Percentiles rank a stretch among this genome's conserved stretches.
Conservation (phyloP, 2,329 filamentous ascomycete species). For the Grosmannia huntii region DNA sequence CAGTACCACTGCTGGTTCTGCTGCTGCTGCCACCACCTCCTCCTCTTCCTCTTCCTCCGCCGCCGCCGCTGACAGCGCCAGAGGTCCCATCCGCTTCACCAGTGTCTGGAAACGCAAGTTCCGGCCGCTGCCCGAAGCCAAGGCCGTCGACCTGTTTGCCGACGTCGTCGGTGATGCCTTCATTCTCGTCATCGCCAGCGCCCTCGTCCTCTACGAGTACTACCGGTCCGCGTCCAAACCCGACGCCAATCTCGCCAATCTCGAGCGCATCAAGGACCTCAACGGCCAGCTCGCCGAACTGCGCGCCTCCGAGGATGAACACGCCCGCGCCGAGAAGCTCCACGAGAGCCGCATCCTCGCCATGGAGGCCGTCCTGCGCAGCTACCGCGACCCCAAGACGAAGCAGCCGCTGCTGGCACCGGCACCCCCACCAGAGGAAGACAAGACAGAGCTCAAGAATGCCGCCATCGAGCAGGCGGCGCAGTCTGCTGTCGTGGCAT, state of each 20-base stretch:
- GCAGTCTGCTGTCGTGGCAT: background rate
- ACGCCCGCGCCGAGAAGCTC: conserved; percentile 33
- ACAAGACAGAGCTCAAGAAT: no score
- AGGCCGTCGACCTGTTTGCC: conserved; percentile 54
- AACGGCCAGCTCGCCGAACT: conserved; percentile 35
- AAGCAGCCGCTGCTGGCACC: conserved; percentile 38
- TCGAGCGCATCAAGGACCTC: conserved; percentile 39
- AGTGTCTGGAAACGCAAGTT: conserved; percentile 53
- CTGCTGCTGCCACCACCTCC: background rate
- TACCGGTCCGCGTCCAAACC: conserved; percentile 47
- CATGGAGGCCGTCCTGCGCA: conserved; percentile 40
- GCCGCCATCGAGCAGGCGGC: background rate
- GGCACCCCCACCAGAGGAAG: conserved; percentile 11
- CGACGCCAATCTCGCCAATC: conserved; percentile 30
- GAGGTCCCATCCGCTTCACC: conserved; percentile 2
- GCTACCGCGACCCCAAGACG: conserved; percentile 41
- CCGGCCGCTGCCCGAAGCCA: conserved; percentile 47
- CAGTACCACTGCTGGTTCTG: background rate
- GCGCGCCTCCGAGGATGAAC: conserved; percentile 34
- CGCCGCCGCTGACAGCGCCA: conserved; percentile 4
- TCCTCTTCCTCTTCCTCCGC: background rate
- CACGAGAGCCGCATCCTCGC: conserved; percentile 33
- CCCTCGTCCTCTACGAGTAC: conserved; percentile 49
- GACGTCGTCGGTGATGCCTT: conserved; percentile 53
- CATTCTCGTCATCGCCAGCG: conserved; percentile 45